Evolutionary conservation across 2,329 filamentous ascomycete genomes (phyloP), one percentile per base, ranked within the genome.

Genomic region (Cercospora brassicicola): DNA sequence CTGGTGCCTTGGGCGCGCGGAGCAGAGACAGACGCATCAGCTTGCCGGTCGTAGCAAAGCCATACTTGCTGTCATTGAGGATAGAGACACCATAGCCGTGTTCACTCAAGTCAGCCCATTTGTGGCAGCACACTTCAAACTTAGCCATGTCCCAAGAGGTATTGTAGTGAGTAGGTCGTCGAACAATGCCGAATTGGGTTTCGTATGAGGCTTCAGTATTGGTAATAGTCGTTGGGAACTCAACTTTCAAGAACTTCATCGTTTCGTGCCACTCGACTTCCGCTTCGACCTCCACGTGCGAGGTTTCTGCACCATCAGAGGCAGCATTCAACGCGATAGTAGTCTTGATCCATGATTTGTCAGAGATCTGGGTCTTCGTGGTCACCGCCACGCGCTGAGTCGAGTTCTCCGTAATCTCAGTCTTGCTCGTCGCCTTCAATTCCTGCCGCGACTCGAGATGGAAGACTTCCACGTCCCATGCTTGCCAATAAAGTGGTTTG

Each of bases 91-190:
- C 94, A 75, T 96, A 97, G 63, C 90, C 90, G 76, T 91, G 85
- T 79, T 97, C 94, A 0, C 91, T 94, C 28, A 97, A 83, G 79
- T 97, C 94, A 10, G 94, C 94, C 84, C 92, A 97, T 78, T 94
- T 94, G 83, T 97, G 94, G 79, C 91, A 94, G 84, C 93, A 97
- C 62, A 97, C 94, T 82, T 97, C 94, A 75, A 97, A 97, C 76
- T 97, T 97, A 76, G 94, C 94, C 93, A 96, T 96, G 77, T 97
- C 93, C 93, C 93, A 97, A 73, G 88, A 91, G 2, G 95, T 99
- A 82, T 99, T 99, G 86, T 97, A 98, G 82, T 99, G 95, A 0
- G 95, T 99, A 2, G 95, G 94, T 31, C 95, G 88, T 73, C 89
- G 89, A 70, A 95, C 90, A 73, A 97, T 88, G 73, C 94, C 94